A percentile compares a stretch with the other conserved stretches of the same genome.
These are phyloP conservation scores for Daldinia decipiens DNA, from an alignment of 495 filamentous ascomycete genomes.

Conservation along the genomic window DNA sequence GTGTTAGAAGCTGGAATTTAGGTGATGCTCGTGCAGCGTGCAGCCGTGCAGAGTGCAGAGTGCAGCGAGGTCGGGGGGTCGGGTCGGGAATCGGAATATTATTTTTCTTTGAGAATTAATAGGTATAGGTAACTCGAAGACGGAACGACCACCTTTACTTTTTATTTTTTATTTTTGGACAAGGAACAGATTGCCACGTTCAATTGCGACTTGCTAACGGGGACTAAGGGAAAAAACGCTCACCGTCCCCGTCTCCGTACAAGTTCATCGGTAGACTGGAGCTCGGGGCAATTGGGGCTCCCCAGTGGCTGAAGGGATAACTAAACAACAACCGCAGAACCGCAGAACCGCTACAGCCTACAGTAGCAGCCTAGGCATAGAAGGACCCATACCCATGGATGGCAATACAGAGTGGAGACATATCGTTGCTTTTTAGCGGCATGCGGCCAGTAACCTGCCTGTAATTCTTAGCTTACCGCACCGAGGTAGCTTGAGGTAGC, in stretches of 20 bases:
- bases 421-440: conserved; percentile 22
- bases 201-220: conserved; percentile 25
- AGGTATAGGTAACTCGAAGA: conserved; percentile 4
- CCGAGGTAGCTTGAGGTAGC: conserved; percentile 23
- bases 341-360: conserved; percentile 7
- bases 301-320: conserved; percentile 18
- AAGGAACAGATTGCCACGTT: conserved; percentile 38
- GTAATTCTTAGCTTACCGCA: conserved; percentile 24
- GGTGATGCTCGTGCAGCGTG: background rate
- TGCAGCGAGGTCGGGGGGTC: conserved; percentile 30
- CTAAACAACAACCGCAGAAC: conserved; percentile 1
- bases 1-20: conserved; percentile 19
- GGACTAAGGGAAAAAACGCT: conserved; percentile 16
- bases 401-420: conserved; percentile 14
- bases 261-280: conserved; percentile 3
- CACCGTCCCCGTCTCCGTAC: conserved; percentile 1
- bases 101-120: conserved; percentile 26
- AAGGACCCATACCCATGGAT: conserved; percentile 13
- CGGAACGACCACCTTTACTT: background rate
- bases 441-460: conserved; percentile 21
- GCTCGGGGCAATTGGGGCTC: conserved; percentile 36
- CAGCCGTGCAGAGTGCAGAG: background rate
- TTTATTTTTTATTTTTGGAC: background rate
- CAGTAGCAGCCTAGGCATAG: background rate
- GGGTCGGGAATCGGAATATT: conserved; percentile 37